Base-by-base conservation (phyloP, 257 asterid genomes). In the Plantago elongata region DNA sequence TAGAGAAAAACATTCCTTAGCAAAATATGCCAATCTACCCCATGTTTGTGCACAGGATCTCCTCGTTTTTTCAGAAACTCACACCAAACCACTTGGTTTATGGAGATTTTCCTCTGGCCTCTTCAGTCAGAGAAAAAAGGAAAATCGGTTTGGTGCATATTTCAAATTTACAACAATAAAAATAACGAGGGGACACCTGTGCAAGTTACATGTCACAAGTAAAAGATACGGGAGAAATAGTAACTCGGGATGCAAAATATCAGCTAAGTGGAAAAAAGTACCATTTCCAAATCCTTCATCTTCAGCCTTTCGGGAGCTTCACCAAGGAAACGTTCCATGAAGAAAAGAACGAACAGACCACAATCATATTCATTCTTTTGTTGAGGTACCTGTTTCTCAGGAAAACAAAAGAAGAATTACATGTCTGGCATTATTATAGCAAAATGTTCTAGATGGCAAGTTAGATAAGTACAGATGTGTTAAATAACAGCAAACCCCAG, bases 321-420 rank as follows among this genome's bases (percentile, higher is more conserved):
- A 11, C 55, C 78, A 50, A 93, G 76, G 83, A 93, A 93, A 42
- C 90, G 88, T 69, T 93, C 90, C 69, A 89, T 89, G 66, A 82
- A 93, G 83, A 68, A 83, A 45, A 93, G 95, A 77, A 89, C 96
- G 57, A 93, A 93, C 38, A 88, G 71, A 51, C 99, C 99, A 72
- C 99, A 93, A 55, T 93, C 99, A 54, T 80, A 85, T 3, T 80
- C 94, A 63, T 93, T 93, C 59, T 57, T 78, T 64, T 93, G 99
- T 65, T 73, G 95, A 13, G 99, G 99, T 22, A 93, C 99, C 99
- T 92, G 84, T 65, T 70, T 67, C 60, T 5, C 22, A 45, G 49
- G 48, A 37, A 11, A 52, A 54, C 44, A 14, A 65, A 52, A 63
- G 46, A 60, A 45, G 34, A 52, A 54, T 54, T 40, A 70, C 29